Percentiles rank a stretch among this genome's conserved stretches.
phyloP scores from a whole-genome alignment of 2,329 filamentous ascomycete genomes.

The Calonectria naviculata region DNA sequence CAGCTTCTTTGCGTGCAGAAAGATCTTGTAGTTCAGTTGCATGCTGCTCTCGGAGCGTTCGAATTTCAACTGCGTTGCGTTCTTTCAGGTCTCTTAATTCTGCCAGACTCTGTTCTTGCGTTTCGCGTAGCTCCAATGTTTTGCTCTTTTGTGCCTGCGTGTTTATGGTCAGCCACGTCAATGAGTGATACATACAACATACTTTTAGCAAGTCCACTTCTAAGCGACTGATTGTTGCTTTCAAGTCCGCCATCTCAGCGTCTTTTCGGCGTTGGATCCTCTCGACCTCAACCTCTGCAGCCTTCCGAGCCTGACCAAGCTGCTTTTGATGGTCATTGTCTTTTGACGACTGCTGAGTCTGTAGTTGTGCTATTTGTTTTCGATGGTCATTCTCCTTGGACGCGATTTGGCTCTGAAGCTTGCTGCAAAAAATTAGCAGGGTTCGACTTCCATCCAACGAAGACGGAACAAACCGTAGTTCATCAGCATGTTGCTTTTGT shows the following conservation, averaged over 20 bases:
- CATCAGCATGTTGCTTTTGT: conserved; percentile 76
- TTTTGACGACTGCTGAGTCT: conserved; percentile 43
- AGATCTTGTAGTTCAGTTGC: conserved; percentile 17
- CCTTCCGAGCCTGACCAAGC: conserved; percentile 60
- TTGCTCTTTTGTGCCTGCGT: conserved; percentile 69
- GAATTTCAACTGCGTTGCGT: conserved; percentile 29
- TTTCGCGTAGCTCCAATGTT: conserved; percentile 67
- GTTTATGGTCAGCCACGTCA: background rate
- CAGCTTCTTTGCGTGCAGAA: conserved; percentile 49
- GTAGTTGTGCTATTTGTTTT: conserved; percentile 41
- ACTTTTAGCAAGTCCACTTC: conserved; percentile 73
- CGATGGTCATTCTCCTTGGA: conserved; percentile 45
- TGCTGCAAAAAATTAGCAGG: conserved; percentile 39
- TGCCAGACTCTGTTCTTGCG: conserved; percentile 21
- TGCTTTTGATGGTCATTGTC: conserved; percentile 52
- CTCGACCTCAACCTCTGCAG: conserved; percentile 60
- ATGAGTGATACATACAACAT: conserved; percentile 16
- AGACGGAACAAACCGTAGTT: conserved; percentile 60
- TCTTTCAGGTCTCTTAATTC: conserved; percentile 36
- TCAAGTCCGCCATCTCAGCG: conserved; percentile 72
- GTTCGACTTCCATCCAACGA: background rate
- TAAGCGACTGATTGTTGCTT: conserved; percentile 68
- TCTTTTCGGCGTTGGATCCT: conserved; percentile 62
- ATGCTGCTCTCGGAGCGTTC: conserved; percentile 23
- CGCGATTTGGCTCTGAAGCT: conserved; percentile 44